Evolutionary conservation across 225 moss, liverwort and hornwort genomes (phyloP).

Genomic region (Ulota crispa): DNA sequence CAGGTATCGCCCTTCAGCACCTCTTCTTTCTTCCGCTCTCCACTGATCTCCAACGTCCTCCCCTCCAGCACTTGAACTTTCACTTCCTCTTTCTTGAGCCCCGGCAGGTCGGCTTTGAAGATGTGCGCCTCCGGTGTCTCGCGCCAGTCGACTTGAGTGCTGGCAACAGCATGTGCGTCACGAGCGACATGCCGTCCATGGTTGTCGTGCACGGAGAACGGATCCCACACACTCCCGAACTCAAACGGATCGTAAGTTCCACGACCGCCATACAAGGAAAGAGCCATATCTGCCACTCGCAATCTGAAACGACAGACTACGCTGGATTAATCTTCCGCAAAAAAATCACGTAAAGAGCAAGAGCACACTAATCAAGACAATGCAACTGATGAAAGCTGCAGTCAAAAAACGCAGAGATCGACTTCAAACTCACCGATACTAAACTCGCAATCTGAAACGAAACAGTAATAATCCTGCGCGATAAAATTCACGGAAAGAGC

Average conservation of each 20-base stretch:
- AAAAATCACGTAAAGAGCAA: neutral
- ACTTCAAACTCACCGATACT: neutral
- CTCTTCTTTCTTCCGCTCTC: constrained; percentile 2
- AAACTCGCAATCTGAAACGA: neutral
- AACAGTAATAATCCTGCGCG: neutral
- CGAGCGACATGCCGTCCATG: neutral
- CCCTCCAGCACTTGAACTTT: constrained; percentile 10
- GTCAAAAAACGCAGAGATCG: neutral
- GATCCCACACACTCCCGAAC: neutral
- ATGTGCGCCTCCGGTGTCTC: constrained; percentile 16
- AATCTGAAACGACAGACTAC: neutral
- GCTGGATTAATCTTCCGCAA: neutral
- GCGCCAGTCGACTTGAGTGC: neutral
- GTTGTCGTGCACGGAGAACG: neutral
- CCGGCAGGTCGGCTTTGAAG: constrained; percentile 9
- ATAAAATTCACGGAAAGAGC: neutral
- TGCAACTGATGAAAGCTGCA: neutral
- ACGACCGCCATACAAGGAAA: neutral
- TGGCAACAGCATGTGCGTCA: neutral
- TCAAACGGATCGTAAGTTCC: neutral
- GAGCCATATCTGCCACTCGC: neutral
- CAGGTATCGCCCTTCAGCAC: neutral
- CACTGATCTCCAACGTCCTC: constrained; percentile 9
- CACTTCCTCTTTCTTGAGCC: constrained; percentile 17
- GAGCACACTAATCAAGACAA: neutral